These are phyloP conservation scores for Moesziomyces aphidis DNA, from an alignment of 1,284 basidiomycete genomes.

Conservation along the genomic window DNA sequence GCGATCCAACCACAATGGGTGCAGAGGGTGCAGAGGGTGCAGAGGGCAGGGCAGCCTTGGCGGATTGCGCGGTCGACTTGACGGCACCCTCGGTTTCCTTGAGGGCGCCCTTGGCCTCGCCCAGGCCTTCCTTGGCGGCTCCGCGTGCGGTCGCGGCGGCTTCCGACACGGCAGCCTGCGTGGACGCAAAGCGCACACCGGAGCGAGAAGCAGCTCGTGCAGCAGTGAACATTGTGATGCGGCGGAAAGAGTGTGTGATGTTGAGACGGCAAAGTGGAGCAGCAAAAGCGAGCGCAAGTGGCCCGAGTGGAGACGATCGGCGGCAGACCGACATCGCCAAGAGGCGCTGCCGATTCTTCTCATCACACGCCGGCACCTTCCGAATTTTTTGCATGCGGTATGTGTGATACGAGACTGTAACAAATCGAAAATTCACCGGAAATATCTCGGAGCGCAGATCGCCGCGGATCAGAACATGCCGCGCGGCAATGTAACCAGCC, in stretches of 20 bases:
- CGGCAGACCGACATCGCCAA: neutral
- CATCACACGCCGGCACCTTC: slow-evolving; percentile 8
- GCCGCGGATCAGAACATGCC: neutral
- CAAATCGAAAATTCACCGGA: too few species aligned
- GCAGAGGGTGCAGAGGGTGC: slow-evolving; percentile 23
- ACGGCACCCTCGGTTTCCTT: slow-evolving; percentile 7
- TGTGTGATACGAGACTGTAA: slow-evolving; percentile 3
- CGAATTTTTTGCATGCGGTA: slow-evolving; percentile 28
- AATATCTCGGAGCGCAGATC: slow-evolving; percentile 2
- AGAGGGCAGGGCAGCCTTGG: slow-evolving; percentile 23
- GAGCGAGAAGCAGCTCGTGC: slow-evolving; percentile 1
- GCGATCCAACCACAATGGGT: slow-evolving; percentile 35
- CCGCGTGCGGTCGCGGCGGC: slow-evolving; percentile 15
- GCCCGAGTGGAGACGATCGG: slow-evolving; percentile 1
- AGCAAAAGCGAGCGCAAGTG: neutral
- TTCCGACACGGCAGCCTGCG: slow-evolving; percentile 23
- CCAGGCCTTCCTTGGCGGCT: slow-evolving; percentile 19
- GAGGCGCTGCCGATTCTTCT: neutral
- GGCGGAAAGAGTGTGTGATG: too few species aligned
- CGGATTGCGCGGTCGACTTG: slow-evolving; percentile 5
- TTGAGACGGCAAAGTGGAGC: neutral
- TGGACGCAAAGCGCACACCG: slow-evolving; percentile 16
- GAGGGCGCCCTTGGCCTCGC: slow-evolving; percentile 28
- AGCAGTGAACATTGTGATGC: slow-evolving; percentile 18
- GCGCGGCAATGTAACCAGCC: neutral